Base-by-base conservation (phyloP, 169 alveolate species). In the Cryptosporidium ubiquitum region DNA sequence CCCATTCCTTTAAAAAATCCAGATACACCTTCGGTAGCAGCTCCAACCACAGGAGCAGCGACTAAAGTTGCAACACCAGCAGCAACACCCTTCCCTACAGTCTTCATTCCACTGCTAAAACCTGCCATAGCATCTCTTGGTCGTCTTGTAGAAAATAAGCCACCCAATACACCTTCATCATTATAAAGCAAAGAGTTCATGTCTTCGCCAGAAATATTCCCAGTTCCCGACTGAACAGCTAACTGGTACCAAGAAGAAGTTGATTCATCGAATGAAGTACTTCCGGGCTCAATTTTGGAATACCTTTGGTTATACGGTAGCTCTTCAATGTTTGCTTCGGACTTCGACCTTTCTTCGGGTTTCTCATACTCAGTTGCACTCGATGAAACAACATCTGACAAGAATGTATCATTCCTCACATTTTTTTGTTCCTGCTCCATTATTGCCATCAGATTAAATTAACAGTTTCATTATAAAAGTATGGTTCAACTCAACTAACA, bases 1-100 rank as follows among this genome's bases (percentile, higher is more conserved):
- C 96, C 97, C 68, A 94, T 85, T 10, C 98, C 98, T 64, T 95
- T 95, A 75, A 95, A 93, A 74, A 95, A 95, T 6, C 98, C 98
- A 51, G 93, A 86, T 23, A 95, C 94, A 23, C 98, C 98, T 57
- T 93, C 95, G 31, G 94, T 93, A n/a, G 93, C 91, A 23, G 96
- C 97, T 26, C 98, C 97, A 7, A 95, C 96, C 3, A 95, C 96
- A 16, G 98, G 98, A 33, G 95, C 93, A 4, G 95, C 94, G 60
- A 95, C 96, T 39, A 95, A 93, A 39, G 95, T 92, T n/a, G 96
- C 95, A 52, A 95, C 96, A 6, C 98, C 98, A 52, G 93, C 94
- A 18, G 94, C 95, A 37, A 95, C 95, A 5, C 98, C 98, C 75
- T 95, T 95, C n/a, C 96, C 93, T 23, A 95, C 95, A 3, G 96